phyloP scores from a whole-genome alignment of 495 filamentous ascomycete genomes.

The Penicillium alfredii region DNA sequence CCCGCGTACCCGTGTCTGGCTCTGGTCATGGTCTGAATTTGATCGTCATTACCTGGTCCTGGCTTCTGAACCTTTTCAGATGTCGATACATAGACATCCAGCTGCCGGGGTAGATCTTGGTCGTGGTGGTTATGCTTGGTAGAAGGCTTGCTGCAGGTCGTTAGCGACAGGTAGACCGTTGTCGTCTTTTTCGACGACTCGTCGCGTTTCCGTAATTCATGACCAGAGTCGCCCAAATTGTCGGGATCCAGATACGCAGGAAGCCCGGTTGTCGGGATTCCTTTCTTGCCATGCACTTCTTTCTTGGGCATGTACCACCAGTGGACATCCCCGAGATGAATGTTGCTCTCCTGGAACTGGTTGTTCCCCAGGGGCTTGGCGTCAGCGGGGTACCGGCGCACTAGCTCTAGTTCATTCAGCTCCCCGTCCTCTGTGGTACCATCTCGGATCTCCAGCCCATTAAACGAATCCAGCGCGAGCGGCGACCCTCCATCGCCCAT shows the following conservation, averaged over 20 bases:
- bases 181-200: slow-evolving; percentile 28
- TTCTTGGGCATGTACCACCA: slow-evolving; percentile 50
- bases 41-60: slow-evolving; percentile 49
- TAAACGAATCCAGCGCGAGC: slow-evolving; percentile 29
- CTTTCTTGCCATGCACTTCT: slow-evolving; percentile 32
- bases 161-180: slow-evolving; percentile 71
- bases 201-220: slow-evolving; percentile 22
- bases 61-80: slow-evolving; percentile 58
- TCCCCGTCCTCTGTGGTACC: slow-evolving; percentile 28
- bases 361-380: slow-evolving; percentile 57
- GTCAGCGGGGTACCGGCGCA: slow-evolving; percentile 51
- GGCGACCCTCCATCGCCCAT: slow-evolving; percentile 21
- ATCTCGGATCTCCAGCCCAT: slow-evolving; percentile 29
- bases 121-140: slow-evolving; percentile 41
- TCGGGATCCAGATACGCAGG: slow-evolving; percentile 28
- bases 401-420: slow-evolving; percentile 50
- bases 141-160: slow-evolving; percentile 68
- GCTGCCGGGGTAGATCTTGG: slow-evolving; percentile 52
- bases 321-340: slow-evolving; percentile 51
- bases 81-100: slow-evolving; percentile 72
- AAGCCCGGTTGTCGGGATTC: slow-evolving; percentile 27
- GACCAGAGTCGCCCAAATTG: slow-evolving; percentile 5
- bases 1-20: slow-evolving; percentile 54
- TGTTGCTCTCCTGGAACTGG: slow-evolving; percentile 44
- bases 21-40: slow-evolving; percentile 33